Evolutionary conservation across 1,139 yeast genomes (phyloP), one percentile per base, ranked within the genome.

Genomic region (Zhuliangozyma blackwelliae): DNA sequence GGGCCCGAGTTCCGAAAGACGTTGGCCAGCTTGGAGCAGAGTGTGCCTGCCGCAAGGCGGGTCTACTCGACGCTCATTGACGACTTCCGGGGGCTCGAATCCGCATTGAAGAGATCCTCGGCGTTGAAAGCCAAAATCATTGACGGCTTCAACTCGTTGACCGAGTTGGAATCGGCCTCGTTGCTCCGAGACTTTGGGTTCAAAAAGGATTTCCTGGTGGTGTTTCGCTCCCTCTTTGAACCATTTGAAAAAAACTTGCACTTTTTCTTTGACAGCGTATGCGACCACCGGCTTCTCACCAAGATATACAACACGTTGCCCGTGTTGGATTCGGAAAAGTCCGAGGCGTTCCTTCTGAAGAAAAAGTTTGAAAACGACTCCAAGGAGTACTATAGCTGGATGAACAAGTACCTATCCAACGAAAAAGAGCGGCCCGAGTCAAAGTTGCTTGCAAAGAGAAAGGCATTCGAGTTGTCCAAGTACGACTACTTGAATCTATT

Each of bases 1-100:
- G 94, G 94, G 0, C 95, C 95, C 0, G 72, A 78, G 32, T 84
- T 85, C 51, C 63, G 94, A 34, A 78, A 75, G 26, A 62, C 78
- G 0, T 57, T 85, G 13, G 61, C 65, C 10, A 63, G 64, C 7
- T 72, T 79, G 49, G 94, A 85, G 53, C 63, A 65, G 19, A 63
- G 66, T 34, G 63, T 83, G 0, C 75, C 77, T 0, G 55, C 57
- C 13, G 62, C 81, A 43, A 72, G 74, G 40, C 65, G 65, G 31
- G 59, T 67, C 7, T 62, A 74, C 34, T 39, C 50, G 5, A 55
- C 50, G 5, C 49, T 72, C 6, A 51, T 61, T 7, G 70, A 66
- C 12, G 73, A 67, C 37, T 47, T 66, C 13, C 61, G 55, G 29
- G 45, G 46, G 2, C 44, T 65, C 35, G 74, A 69, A 13, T 45